Base-by-base conservation (phyloP, 2,329 filamentous ascomycete genomes). In the Penicillium sp. region DNA sequence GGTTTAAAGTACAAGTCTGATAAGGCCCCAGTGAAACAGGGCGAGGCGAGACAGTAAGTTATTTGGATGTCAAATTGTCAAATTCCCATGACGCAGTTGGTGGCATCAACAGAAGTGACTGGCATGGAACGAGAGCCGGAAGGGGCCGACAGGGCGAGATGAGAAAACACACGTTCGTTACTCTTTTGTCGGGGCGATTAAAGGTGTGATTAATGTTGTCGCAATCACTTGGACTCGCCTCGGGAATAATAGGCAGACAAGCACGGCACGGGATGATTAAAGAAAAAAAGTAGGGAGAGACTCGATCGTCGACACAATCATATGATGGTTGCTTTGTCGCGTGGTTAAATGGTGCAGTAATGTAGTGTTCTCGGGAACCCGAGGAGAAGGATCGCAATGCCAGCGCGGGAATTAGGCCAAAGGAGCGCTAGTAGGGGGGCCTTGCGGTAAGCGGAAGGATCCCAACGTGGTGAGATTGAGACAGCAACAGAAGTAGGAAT, bases 301-400 rank as follows among this genome's bases (percentile, higher is more conserved):
- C 35, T 13, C 14, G 35, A 14, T 37, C 14, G 5, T 11, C 6
- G 10, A 16, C 13, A 59, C 35, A 62, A 64, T 64, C 61, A 64
- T 60, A 64, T 62, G 64, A 65, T 40, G 35, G 59, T 22, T 35
- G 16, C 33, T 53, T 22, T 46, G n/a, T 46, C 28, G 26, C 19
- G 35, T 38, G 19, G 37, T 22, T 22, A 53, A 53, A 55, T 37
- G n/a, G 13, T 46, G 19, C 19, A 33, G 37, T 22, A 5, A 52
- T 40, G 43, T 35, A 25, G n/a, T 55, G 40, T 28, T 46, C 40
- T 55, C 25, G 52, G 52, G 52, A 55, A 55, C 52, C 52, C 40
- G 38, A 55, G 25, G 37, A 53, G 26, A 46, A 30, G 57, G 40
- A 59, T 59, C 42, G 42, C n/a, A 42, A 25, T 37, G 46, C 4